Evolutionary conservation across 495 filamentous ascomycete species (phyloP), one percentile per base, ranked within the genome.

Genomic region (Eremomyces bilateralis): DNA sequence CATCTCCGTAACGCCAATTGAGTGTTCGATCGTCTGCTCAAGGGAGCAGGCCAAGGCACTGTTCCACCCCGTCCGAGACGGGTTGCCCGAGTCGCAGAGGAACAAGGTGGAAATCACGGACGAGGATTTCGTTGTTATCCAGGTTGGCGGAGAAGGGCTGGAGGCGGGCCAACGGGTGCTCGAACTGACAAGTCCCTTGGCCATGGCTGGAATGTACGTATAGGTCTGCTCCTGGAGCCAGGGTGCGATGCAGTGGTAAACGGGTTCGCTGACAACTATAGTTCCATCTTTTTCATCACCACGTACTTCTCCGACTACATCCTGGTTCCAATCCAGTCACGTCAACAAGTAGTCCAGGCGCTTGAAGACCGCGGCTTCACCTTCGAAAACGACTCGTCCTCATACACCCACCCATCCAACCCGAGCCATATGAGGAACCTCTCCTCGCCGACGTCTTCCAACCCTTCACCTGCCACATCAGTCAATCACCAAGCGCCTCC

Each of bases 251-350:
- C n/a, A n/a, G n/a, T n/a, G n/a, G n/a, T n/a, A n/a, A n/a, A n/a
- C n/a, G n/a, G 6, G 8, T 27, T 27, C 13, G 24, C 24, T 27
- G 13, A 27, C 24, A 27, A 27, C 30, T 8, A 37, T 35, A 76
- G 74, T 21, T 77, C 88, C 25, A 91, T 97, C 42, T 94, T 95
- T 54, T 95, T 97, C 62, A 90, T 94, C 48, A 91, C 85, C 1
- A 95, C 88, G 16, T 97, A 97, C 53, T 94, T 91, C 51, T 80
- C 80, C 10, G 88, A 97, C 54, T 97, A 91, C 57, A 91, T 97
- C 43, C 62, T 97, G 13, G 81, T 95, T 3, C 88, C 88, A 3
- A 56, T 63, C 25, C 76, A 73, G 42, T 69, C 70, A 51, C 71
- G 76, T 25, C 51, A 59, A 5, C 68, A 65, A 22, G 85, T 95